These are phyloP conservation scores for Ascoidea asiatica DNA, from an alignment of 805 yeast genomes.

Conservation along the genomic window DNA sequence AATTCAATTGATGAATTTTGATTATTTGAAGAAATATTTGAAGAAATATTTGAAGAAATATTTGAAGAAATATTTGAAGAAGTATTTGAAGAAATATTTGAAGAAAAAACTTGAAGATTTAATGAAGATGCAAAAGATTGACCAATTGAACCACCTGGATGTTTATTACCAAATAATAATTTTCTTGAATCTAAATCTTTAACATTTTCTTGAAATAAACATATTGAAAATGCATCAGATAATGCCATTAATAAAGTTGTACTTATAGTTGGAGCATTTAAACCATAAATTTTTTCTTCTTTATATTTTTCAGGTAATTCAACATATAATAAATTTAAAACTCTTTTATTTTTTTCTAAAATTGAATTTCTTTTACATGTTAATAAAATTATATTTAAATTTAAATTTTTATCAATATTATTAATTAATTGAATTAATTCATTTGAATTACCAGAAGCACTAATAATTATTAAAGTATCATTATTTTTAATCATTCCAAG, in stretches of 20 bases:
- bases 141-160: slow-evolving; percentile 92
- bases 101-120: too few relatives aligned
- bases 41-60: too few relatives aligned
- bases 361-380: slow-evolving; percentile 49
- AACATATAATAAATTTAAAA: slow-evolving; percentile 42
- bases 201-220: slow-evolving; percentile 55
- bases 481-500: slow-evolving; percentile 51
- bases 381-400: slow-evolving; percentile 27
- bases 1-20: background rate
- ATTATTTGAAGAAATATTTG: too few relatives aligned
- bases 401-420: slow-evolving; percentile 5
- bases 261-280: slow-evolving; percentile 81
- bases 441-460: slow-evolving; percentile 76
- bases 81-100: too few relatives aligned
- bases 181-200: slow-evolving; percentile 40
- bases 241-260: slow-evolving; percentile 64
- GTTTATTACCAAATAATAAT: slow-evolving; percentile 51
- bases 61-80: too few relatives aligned
- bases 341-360: slow-evolving; percentile 36
- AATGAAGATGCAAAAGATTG: slow-evolving; percentile 19
- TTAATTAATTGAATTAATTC: slow-evolving; percentile 37
- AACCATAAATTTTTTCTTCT: slow-evolving; percentile 45
- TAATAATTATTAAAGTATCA: slow-evolving; percentile 50
- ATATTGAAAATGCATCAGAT: slow-evolving; percentile 68
- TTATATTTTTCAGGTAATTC: slow-evolving; percentile 45